Evolutionary conservation across 2,329 filamentous ascomycete species (phyloP).

Genomic region (Fusarium sp.): DNA sequence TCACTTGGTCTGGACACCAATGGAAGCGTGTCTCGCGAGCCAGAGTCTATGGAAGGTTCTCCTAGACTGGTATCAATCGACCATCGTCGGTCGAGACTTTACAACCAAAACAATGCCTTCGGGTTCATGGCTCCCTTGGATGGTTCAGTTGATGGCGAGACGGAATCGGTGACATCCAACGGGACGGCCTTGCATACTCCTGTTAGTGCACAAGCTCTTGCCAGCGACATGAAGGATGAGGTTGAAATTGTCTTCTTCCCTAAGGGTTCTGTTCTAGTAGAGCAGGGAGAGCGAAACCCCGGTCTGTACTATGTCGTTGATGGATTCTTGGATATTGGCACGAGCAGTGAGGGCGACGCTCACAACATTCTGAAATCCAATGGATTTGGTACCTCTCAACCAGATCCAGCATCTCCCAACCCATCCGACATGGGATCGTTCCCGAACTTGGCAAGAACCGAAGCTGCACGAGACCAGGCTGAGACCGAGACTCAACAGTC

Average conservation of each 20-base stretch:
- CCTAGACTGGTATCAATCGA: constrained; percentile 88
- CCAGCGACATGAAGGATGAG: constrained; percentile 87
- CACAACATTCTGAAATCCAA: constrained; percentile 50
- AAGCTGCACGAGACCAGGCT: constrained; percentile 45
- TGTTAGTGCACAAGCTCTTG: constrained; percentile 72
- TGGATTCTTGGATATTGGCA: constrained; percentile 93
- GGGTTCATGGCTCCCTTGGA: constrained; percentile 91
- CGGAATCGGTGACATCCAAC: constrained; percentile 83
- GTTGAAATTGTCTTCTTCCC: constrained; percentile 98
- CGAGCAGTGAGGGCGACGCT: constrained; percentile 62
- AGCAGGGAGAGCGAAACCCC: constrained; percentile 96
- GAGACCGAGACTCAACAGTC: constrained; percentile 59
- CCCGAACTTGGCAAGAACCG: constrained; percentile 42
- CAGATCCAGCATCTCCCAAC: constrained; percentile 33
- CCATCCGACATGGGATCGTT: constrained; percentile 45
- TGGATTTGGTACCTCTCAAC: constrained; percentile 38
- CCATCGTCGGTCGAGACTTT: constrained; percentile 80
- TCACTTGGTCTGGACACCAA: constrained; percentile 83
- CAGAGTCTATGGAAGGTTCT: constrained; percentile 84
- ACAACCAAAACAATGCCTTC: constrained; percentile 79
- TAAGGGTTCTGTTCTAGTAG: constrained; percentile 91
- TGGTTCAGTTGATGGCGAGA: constrained; percentile 78
- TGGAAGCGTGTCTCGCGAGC: constrained; percentile 72
- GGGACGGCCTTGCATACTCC: constrained; percentile 70
- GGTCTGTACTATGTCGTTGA: constrained; percentile 98